phyloP scores from a whole-genome alignment of 2,329 filamentous ascomycete genomes.

The Ceratocystis albifundus region DNA sequence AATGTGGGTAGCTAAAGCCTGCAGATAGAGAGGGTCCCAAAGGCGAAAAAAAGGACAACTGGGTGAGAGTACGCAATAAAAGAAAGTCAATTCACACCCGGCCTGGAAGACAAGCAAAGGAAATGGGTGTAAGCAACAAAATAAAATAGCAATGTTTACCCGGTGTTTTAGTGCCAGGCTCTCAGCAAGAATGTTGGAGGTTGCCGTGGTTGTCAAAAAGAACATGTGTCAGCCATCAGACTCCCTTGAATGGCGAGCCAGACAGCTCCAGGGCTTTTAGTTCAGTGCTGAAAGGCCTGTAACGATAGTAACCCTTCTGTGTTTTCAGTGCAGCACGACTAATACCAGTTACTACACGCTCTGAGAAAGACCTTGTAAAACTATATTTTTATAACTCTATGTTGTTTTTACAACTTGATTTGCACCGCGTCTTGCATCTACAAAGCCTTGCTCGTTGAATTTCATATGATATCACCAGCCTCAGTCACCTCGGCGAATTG shows the following conservation, averaged over 20 bases:
- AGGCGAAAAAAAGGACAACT: background rate
- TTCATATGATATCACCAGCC: background rate
- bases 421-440: background rate
- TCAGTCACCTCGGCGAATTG: slow-evolving; percentile 2
- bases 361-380: too few species aligned
- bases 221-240: slow-evolving; percentile 8
- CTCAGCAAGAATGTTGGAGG: background rate
- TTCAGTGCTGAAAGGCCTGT: background rate
- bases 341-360: background rate
- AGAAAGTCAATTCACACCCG: background rate
- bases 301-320: background rate
- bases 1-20: slow-evolving; percentile 7
- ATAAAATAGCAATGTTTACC: background rate
- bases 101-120: background rate
- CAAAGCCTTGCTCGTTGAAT: background rate
- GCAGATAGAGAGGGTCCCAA: background rate
- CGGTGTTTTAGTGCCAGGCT: background rate
- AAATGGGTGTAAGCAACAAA: background rate
- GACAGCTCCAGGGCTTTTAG: background rate
- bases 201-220: background rate
- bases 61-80: background rate
- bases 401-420: background rate
- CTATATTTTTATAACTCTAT: background rate
- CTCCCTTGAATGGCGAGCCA: slow-evolving; percentile 1
- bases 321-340: background rate